These are phyloP conservation scores for Aureobasidium sp. DNA, from an alignment of 2,329 filamentous ascomycete species.

Conservation along the genomic window DNA sequence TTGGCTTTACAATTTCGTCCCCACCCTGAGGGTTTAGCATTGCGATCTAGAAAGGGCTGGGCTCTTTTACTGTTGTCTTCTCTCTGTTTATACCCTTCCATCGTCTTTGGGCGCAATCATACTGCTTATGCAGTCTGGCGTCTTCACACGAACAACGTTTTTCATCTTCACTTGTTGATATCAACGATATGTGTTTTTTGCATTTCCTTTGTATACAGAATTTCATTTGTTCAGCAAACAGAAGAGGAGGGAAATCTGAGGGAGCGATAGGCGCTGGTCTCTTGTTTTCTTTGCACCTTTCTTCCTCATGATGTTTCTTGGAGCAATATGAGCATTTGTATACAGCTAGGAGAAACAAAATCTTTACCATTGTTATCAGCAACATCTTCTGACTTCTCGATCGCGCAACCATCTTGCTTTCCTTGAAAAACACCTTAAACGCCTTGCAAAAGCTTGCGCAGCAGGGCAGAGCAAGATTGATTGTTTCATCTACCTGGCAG, in stretches of 20 bases:
- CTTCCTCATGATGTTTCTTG: neutral
- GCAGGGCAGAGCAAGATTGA: neutral
- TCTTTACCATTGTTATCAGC: neutral
- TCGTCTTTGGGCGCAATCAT: neutral
- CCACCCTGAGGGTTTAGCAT: slow-evolving; percentile 11
- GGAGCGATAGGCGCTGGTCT: neutral
- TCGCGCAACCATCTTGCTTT: too few relatives aligned
- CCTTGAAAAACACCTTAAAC: neutral
- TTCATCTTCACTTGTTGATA: neutral
- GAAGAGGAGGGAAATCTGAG: neutral
- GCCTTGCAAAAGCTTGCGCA: neutral
- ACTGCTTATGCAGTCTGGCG: slow-evolving; percentile 1
- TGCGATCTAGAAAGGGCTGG: slow-evolving; percentile 11
- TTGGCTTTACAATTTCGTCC: slow-evolving; percentile 7
- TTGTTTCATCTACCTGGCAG: neutral
- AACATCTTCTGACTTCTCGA: neutral
- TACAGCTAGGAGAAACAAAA: neutral
- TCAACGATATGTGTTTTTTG: neutral
- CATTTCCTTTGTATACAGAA: neutral
- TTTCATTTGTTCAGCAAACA: slow-evolving; percentile 5
- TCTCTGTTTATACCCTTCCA: slow-evolving; percentile 10
- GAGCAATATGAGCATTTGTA: neutral
- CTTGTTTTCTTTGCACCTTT: neutral
- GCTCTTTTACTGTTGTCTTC: slow-evolving; percentile 7
- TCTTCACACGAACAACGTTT: neutral